Evolutionary conservation across 208 protist genomes (phyloP), one percentile per base, ranked within the genome.

Genomic region (Herpetomonas tarakana): DNA sequence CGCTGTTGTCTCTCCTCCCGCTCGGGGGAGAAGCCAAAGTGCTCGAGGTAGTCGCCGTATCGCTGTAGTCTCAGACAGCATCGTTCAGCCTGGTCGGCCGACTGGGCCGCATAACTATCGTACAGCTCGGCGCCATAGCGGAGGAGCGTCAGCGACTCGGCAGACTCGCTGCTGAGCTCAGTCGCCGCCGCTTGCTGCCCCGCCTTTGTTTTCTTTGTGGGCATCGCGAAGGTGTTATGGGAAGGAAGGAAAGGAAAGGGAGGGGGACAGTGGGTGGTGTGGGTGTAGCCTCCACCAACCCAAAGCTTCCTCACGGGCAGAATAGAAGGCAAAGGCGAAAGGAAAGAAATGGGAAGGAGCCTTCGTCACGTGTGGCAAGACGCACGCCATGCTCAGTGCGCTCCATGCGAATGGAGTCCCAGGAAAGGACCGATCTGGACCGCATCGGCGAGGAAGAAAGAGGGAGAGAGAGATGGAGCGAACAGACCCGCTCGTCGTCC

Each of bases 1-100:
- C 3, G 30, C 62, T 19, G 2, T 19, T 0, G 25, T 25, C 4
- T 18, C 16, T 38, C 56, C 58, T 92, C 81, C 0, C 56, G 63
- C 69, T 94, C 82, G 1, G 88, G 54, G 30, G 76, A 81, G 52
- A 94, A 94, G 44, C 88, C 88, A 54, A 92, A 94, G 64, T 94
- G 88, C 22, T 85, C 81, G 18, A 91, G 45, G 60, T 94, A 94
- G 62, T 94, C 88, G 1, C 74, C 78, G 59, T 87, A 87, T 51
- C 85, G 75, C 1, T 61, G 72, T 25, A 89, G 62, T 18, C 85
- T 83, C 22, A 92, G 54, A 9, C 26, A 25, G 27, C 39, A 7
- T 49, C 18, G 28, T 3, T 22, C n/a, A 12, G 31, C 24, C 6
- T 66, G 47, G 21, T 38, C 2, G 19, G 68, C 31, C 4, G 56